A percentile compares a stretch with the other conserved stretches of the same genome.
These are phyloP conservation scores for Daldinia grandis DNA, from an alignment of 495 filamentous ascomycete species.

Conservation along the genomic window DNA sequence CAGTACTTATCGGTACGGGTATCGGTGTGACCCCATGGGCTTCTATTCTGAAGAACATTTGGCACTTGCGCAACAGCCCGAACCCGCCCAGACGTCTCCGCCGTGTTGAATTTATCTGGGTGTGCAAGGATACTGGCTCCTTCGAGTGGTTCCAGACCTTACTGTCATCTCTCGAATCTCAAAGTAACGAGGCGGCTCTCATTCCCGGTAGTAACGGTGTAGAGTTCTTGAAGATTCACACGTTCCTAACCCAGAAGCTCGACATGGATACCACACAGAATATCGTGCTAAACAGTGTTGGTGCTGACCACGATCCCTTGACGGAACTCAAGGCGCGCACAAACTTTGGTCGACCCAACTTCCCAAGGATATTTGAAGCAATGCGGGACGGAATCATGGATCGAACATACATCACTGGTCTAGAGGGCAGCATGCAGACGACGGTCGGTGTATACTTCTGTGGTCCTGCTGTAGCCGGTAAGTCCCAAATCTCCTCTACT, in stretches of 20 bases:
- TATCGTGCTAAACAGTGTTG: conserved; percentile 95
- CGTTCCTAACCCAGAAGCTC: conserved; percentile 92
- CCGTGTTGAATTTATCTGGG: conserved; percentile 98
- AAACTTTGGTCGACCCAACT: conserved; percentile 96
- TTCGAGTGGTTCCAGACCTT: conserved; percentile 99
- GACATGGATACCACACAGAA: conserved; percentile 93
- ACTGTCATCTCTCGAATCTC: conserved; percentile 88
- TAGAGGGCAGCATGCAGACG: conserved; percentile 76
- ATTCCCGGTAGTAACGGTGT: conserved; percentile 68
- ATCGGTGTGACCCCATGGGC: conserved; percentile 99
- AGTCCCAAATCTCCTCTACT: conserved; percentile 29
- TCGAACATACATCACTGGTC: conserved; percentile 81
- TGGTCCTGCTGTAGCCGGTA: conserved; percentile 66
- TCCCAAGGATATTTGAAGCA: conserved; percentile 76
- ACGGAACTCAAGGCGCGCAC: conserved; percentile 90
- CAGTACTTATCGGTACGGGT: conserved; percentile 94
- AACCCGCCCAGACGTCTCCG: conserved; percentile 88
- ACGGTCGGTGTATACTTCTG: conserved; percentile 99
- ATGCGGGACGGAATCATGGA: conserved; percentile 90
- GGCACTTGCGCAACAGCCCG: conserved; percentile 86
- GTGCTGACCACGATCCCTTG: conserved; percentile 84
- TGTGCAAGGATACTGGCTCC: conserved; percentile 93
- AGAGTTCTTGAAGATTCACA: conserved; percentile 98
- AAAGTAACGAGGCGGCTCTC: conserved; percentile 73
- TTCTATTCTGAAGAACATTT: conserved; percentile 97